These are phyloP conservation scores for Aspergillus hortae DNA, from an alignment of 2,329 filamentous ascomycete species.

Conservation along the genomic window DNA sequence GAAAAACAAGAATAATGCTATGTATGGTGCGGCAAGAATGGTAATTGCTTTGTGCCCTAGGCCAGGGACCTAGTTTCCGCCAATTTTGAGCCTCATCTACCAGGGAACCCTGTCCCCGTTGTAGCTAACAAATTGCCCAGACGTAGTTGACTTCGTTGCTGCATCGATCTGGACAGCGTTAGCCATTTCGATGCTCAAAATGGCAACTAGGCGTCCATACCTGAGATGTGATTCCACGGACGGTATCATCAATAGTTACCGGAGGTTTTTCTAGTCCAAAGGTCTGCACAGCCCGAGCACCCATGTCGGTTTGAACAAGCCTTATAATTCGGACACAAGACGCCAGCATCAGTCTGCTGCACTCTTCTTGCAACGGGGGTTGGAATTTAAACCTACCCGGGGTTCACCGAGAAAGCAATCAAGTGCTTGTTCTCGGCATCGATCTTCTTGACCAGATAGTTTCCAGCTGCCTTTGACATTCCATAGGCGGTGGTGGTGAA, in stretches of 20 bases:
- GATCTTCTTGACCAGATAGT: conserved; percentile 19
- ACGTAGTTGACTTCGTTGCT: not conserved
- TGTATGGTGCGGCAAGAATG: no score
- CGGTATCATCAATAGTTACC: conserved; percentile 33
- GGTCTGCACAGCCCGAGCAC: conserved; percentile 31
- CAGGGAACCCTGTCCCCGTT: not conserved
- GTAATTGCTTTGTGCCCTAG: no score
- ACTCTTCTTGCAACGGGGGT: not conserved
- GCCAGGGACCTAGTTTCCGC: no score
- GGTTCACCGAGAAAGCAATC: conserved; percentile 25
- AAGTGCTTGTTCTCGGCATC: conserved; percentile 19
- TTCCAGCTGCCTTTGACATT: conserved; percentile 21
- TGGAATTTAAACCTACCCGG: conserved; percentile 25
- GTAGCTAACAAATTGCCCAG: not conserved
- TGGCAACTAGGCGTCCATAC: not conserved
- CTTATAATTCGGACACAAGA: conserved; percentile 1
- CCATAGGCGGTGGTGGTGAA: conserved; percentile 19
- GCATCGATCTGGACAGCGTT: not conserved
- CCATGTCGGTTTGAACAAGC: conserved; percentile 44
- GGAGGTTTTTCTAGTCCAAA: conserved; percentile 32
- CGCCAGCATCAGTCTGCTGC: not conserved
- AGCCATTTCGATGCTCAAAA: not conserved
- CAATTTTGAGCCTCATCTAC: not conserved
- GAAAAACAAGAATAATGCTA: no score
- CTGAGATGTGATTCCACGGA: conserved; percentile 23